A percentile compares a stretch with the other conserved stretches of the same genome.
Evolutionary conservation across 192 early-diverging fungal species (phyloP).

Genomic region (Entrophospora sp.): DNA sequence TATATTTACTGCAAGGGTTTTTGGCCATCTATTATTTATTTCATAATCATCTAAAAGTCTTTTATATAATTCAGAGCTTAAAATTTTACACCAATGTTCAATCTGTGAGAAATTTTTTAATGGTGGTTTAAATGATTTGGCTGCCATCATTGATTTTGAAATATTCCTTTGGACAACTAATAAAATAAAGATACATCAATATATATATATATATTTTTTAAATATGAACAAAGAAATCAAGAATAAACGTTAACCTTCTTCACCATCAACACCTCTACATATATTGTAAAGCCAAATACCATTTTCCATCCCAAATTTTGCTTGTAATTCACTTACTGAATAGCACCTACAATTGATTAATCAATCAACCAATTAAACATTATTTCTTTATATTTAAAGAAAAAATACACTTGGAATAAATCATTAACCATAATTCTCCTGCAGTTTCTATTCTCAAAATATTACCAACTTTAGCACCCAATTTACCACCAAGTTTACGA

Average conservation of each 20-base stretch:
- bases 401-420: not conserved
- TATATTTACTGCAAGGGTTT: conserved; percentile 30
- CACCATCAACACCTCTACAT: conserved; percentile 47
- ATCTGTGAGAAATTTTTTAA: conserved; percentile 23
- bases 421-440: conserved; percentile 1
- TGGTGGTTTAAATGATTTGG: conserved; percentile 31
- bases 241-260: conserved; percentile 25
- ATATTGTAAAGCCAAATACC: conserved; percentile 55
- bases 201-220: not conserved
- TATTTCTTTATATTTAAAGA: not conserved
- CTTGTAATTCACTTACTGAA: conserved; percentile 36
- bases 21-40: conserved; percentile 43
- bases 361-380: no score
- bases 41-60: conserved; percentile 44
- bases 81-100: conserved; percentile 43
- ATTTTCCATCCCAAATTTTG: no score
- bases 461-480: conserved; percentile 65
- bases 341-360: conserved; percentile 28
- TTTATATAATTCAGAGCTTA: conserved; percentile 42
- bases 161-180: conserved; percentile 25
- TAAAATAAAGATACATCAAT: not conserved
- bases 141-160: conserved; percentile 38
- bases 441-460: conserved; percentile 10
- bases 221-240: not conserved
- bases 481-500: conserved; percentile 77